phyloP scores from a whole-genome alignment of 2,329 filamentous ascomycete species.

The Zasmidium angulare region DNA sequence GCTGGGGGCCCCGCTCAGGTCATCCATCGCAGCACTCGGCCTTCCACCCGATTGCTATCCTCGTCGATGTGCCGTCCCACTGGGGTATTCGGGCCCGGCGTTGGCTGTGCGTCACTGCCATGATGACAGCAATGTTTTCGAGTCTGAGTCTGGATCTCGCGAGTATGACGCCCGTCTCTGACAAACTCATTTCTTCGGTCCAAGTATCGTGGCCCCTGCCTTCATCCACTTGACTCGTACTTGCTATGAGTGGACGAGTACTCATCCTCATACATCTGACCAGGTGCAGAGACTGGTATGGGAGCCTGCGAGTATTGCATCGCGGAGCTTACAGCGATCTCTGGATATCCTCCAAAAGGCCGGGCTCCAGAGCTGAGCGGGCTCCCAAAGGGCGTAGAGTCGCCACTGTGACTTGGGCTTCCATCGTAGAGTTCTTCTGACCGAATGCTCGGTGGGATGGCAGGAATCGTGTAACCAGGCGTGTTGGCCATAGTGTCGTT shows the following conservation, averaged over 20 bases:
- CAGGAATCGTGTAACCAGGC: conserved; percentile 28
- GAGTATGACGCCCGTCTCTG: neutral
- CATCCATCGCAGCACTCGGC: neutral
- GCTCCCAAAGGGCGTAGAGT: conserved; percentile 33
- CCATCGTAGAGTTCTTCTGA: conserved; percentile 33
- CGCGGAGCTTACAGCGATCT: conserved; percentile 6
- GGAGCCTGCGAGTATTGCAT: conserved; percentile 2
- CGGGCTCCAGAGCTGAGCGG: conserved; percentile 21
- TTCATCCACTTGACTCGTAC: conserved; percentile 10
- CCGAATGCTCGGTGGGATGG: conserved; percentile 23
- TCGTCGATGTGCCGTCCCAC: neutral
- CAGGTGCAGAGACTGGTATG: conserved; percentile 4
- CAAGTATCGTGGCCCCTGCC: too few relatives aligned
- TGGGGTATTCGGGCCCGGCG: neutral
- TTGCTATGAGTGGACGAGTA: conserved; percentile 1
- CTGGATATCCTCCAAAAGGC: conserved; percentile 9
- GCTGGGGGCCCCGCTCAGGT: neutral
- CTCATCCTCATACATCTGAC: conserved; percentile 4
- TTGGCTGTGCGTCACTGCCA: too few relatives aligned
- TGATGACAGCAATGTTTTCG: too few relatives aligned
- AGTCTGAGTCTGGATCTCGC: neutral
- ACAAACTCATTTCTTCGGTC: too few relatives aligned
- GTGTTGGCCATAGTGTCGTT: conserved; percentile 52
- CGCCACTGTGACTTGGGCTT: conserved; percentile 25
- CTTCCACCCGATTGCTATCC: neutral